These are phyloP conservation scores for Helenozyma baotianmanensis DNA, from an alignment of 805 yeast species.

Conservation along the genomic window DNA sequence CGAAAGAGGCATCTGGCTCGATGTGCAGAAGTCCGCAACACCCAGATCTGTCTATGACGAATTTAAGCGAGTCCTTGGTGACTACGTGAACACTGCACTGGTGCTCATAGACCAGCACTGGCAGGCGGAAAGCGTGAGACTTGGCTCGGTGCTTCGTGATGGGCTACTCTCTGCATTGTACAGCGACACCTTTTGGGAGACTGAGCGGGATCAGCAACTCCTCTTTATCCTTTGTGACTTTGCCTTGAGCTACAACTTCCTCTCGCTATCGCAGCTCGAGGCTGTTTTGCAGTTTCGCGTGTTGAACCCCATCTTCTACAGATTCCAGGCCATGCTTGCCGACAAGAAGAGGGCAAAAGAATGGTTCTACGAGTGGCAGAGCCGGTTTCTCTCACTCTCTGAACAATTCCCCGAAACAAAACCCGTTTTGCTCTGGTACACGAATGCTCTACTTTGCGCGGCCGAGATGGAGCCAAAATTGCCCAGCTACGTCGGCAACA, in stretches of 20 bases:
- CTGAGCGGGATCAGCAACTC: too few species aligned
- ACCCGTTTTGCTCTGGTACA: slow-evolving; percentile 9
- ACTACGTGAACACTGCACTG: slow-evolving; percentile 1
- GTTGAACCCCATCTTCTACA: slow-evolving; percentile 30
- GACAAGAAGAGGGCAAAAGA: background rate
- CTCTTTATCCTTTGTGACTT: background rate
- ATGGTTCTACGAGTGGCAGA: slow-evolving; percentile 29
- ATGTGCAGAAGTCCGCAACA: background rate
- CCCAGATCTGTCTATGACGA: background rate
- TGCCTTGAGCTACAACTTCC: background rate
- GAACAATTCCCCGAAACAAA: background rate
- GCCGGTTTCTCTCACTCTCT: slow-evolving; percentile 1
- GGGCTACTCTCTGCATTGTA: too few species aligned
- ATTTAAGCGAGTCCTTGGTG: slow-evolving; percentile 2
- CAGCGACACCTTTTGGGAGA: too few species aligned
- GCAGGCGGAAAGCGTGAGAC: too few species aligned
- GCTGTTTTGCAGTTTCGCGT: slow-evolving; percentile 27
- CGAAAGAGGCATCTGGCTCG: background rate
- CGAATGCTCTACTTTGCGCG: slow-evolving; percentile 3
- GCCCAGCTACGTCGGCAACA: slow-evolving; percentile 2
- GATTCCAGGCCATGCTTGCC: background rate
- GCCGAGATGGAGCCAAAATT: background rate
- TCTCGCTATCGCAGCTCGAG: slow-evolving; percentile 8
- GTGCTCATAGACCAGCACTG: slow-evolving; percentile 1
- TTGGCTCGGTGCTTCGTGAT: too few species aligned